A percentile compares a stretch with the other conserved stretches of the same genome.
phyloP scores from a whole-genome alignment of 768 basidiomycete genomes.

The Leccinum olivaceopallidum region DNA sequence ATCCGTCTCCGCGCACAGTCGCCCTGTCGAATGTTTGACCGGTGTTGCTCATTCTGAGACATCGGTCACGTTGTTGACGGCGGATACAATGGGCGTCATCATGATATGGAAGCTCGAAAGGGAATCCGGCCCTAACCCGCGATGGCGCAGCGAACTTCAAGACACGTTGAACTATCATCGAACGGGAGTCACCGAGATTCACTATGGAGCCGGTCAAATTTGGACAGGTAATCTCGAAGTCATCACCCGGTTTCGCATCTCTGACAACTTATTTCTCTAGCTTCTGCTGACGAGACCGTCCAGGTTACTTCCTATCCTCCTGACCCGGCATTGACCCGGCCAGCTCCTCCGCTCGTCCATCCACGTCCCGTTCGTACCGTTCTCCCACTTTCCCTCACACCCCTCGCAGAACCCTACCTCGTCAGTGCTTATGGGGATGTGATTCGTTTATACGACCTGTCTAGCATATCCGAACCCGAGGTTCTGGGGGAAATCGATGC shows the following conservation, averaged over 20 bases:
- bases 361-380: constrained; percentile 69
- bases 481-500: constrained; percentile 75
- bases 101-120: constrained; percentile 71
- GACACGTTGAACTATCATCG: constrained; percentile 72
- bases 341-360: constrained; percentile 55
- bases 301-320: constrained; percentile 55
- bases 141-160: constrained; percentile 52
- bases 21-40: constrained; percentile 82
- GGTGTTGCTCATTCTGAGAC: constrained; percentile 49
- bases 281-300: constrained; percentile 86
- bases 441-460: constrained; percentile 79
- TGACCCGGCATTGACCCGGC: constrained; percentile 33
- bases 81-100: constrained; percentile 91
- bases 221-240: constrained; percentile 72
- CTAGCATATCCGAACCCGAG: constrained; percentile 64
- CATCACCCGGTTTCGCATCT: neutral
- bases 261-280: constrained; percentile 40
- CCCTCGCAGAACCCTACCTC: constrained; percentile 69
- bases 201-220: constrained; percentile 64
- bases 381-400: constrained; percentile 64
- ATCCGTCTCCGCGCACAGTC: constrained; percentile 79
- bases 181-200: constrained; percentile 78
- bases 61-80: constrained; percentile 67
- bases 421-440: constrained; percentile 84
- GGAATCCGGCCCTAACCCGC: constrained; percentile 38